Percentiles rank a stretch among this genome's conserved stretches.
Conservation (phyloP, 345 rosid genomes). For the Eucalyptus caleyi region DNA sequence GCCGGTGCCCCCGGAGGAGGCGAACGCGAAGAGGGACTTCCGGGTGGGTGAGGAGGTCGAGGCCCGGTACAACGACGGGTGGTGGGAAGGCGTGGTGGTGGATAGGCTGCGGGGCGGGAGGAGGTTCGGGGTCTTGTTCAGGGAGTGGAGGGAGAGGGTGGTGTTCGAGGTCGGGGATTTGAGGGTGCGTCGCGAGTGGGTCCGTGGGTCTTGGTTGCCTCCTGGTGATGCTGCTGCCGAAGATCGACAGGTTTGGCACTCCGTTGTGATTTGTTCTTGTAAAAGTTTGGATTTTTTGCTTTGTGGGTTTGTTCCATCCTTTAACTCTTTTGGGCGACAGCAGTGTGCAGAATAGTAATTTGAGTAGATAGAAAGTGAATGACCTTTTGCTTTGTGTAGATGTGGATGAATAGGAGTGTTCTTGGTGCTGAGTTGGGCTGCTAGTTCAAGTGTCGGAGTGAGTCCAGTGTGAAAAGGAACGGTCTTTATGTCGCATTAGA, state of each 20-base stretch:
- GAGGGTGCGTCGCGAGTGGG: conserved; percentile 72
- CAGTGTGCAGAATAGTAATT: background rate
- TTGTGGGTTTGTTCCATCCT: background rate
- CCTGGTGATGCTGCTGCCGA: conserved; percentile 11
- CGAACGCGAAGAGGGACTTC: conserved; percentile 8
- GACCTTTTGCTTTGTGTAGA: background rate
- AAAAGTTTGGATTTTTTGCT: background rate
- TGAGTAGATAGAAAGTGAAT: background rate
- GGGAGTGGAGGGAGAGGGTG: conserved; percentile 41
- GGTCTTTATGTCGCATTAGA: background rate
- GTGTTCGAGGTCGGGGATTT: conserved; percentile 27
- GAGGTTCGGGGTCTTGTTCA: conserved; percentile 49
- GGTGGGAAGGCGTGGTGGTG: conserved; percentile 88
- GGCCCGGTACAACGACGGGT: conserved; percentile 58
- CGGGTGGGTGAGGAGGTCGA: conserved; percentile 52
- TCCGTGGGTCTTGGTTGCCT: conserved; percentile 50
- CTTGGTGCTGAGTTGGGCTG: background rate
- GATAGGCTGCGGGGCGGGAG: conserved; percentile 33
- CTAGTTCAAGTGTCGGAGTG: background rate
- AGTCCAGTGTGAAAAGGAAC: background rate
- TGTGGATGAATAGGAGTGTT: background rate
- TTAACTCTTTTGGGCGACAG: background rate
- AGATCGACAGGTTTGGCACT: conserved; percentile 4
- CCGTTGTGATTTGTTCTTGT: background rate
- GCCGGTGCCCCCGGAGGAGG: conserved; percentile 46